These are phyloP conservation scores for Eucalyptus pauciflora DNA, from an alignment of 345 rosid species.

Conservation along the genomic window DNA sequence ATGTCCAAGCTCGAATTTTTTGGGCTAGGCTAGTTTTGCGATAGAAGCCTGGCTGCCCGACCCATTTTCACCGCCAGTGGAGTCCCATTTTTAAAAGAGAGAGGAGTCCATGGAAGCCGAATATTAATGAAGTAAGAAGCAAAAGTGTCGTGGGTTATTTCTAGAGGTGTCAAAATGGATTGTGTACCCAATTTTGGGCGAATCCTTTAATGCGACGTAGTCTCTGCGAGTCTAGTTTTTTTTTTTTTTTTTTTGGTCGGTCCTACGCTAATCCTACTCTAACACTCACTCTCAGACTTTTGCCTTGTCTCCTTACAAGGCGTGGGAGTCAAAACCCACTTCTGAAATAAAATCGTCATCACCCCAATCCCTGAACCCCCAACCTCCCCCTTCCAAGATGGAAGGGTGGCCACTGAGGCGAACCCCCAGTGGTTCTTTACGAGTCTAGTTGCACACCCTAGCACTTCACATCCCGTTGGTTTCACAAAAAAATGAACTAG, in stretches of 20 bases:
- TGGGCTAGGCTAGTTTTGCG: background rate
- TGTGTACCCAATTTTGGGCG: background rate
- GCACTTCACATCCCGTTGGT: accelerated
- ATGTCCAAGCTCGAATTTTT: background rate
- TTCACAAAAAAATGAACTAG: no score
- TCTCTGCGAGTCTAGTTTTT: background rate
- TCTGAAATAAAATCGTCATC: no score
- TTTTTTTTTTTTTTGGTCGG: no score
- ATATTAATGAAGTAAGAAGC: background rate
- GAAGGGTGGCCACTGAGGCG: no score
- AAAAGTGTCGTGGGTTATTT: background rate
- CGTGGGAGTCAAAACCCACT: no score
- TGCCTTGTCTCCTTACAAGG: no score
- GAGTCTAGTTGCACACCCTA: background rate
- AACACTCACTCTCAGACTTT: no score
- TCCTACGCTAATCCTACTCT: no score
- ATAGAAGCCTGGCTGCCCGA: background rate
- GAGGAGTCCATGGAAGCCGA: background rate
- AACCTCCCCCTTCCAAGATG: no score
- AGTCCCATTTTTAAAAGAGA: background rate
- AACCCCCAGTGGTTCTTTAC: no score
- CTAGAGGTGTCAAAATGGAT: background rate
- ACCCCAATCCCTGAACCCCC: no score
- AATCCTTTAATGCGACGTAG: background rate
- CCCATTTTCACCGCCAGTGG: background rate